Evolutionary conservation across 495 filamentous ascomycete genomes (phyloP).

Genomic region (Penicillium pancosmium): DNA sequence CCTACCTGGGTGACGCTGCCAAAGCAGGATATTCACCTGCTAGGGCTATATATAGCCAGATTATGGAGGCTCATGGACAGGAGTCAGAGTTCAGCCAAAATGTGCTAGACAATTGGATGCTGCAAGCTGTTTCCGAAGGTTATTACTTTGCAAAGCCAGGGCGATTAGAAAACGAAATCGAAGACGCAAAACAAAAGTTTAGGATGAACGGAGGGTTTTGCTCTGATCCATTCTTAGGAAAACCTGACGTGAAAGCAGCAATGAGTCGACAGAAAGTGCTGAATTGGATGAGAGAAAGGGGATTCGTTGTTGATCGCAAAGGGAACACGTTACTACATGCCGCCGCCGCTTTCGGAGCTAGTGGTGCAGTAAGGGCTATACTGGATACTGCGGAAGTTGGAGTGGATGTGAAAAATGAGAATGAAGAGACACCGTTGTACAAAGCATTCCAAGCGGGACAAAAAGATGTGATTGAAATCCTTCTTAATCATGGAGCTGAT

Average conservation of each 20-base stretch:
- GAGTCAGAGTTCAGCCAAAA: slow-evolving; percentile 8
- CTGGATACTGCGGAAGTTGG: slow-evolving; percentile 11
- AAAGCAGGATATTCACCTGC: slow-evolving; percentile 20
- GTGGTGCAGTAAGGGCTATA: slow-evolving; percentile 16
- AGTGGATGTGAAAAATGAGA: slow-evolving; percentile 23
- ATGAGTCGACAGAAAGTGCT: background rate
- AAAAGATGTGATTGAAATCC: slow-evolving; percentile 17
- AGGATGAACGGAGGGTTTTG: slow-evolving; percentile 26
- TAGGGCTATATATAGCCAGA: slow-evolving; percentile 20
- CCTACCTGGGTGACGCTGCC: slow-evolving; percentile 20
- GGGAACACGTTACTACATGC: slow-evolving; percentile 30
- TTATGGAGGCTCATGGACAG: slow-evolving; percentile 18
- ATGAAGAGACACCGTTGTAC: slow-evolving; percentile 33
- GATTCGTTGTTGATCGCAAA: slow-evolving; percentile 20
- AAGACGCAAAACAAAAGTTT: slow-evolving; percentile 21
- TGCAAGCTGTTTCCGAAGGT: slow-evolving; percentile 22
- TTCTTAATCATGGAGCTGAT: slow-evolving; percentile 24
- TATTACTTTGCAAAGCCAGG: slow-evolving; percentile 15
- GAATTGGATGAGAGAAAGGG: slow-evolving; percentile 11
- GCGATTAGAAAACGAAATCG: slow-evolving; percentile 1
- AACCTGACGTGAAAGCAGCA: slow-evolving; percentile 14
- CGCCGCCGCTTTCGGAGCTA: slow-evolving; percentile 26
- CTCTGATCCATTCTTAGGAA: slow-evolving; percentile 19
- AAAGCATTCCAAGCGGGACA: slow-evolving; percentile 34
- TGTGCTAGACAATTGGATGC: slow-evolving; percentile 15